These are phyloP conservation scores for Patellifolia procumbens DNA, from an alignment of 179 eudicot species.

Conservation along the genomic window DNA sequence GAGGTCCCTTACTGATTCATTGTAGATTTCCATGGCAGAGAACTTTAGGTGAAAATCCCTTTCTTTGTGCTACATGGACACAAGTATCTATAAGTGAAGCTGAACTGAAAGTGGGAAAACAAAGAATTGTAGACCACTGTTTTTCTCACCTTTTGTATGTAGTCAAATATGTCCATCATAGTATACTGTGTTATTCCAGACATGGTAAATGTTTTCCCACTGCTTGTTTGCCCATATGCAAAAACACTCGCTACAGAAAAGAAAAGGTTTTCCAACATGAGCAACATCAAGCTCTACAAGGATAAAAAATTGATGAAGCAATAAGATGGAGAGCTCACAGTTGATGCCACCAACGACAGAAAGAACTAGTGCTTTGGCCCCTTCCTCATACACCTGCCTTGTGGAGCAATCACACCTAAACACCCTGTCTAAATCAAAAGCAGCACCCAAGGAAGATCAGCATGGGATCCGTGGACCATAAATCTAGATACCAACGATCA, in stretches of 20 bases:
- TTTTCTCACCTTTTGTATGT: slow-evolving; percentile 48
- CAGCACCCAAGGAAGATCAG: slow-evolving; percentile 25
- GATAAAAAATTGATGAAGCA: not conserved
- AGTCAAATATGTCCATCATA: slow-evolving; percentile 61
- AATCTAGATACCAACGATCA: not conserved
- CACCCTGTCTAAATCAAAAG: slow-evolving; percentile 53
- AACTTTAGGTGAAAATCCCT: slow-evolving; percentile 78
- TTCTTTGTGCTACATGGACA: slow-evolving; percentile 66
- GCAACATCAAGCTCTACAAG: slow-evolving; percentile 8
- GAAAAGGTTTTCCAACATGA: slow-evolving; percentile 12
- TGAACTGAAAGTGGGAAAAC: slow-evolving; percentile 1
- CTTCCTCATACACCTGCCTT: slow-evolving; percentile 81
- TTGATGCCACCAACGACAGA: slow-evolving; percentile 82
- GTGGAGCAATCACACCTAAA: slow-evolving; percentile 55
- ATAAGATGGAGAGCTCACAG: slow-evolving; percentile 45
- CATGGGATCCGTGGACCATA: not conserved
- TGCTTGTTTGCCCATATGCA: slow-evolving; percentile 98
- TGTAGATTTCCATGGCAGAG: slow-evolving; percentile 96
- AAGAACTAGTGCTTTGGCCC: slow-evolving; percentile 82
- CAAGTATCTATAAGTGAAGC: slow-evolving; percentile 17
- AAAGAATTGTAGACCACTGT: not conserved
- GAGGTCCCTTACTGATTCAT: slow-evolving; percentile 92
- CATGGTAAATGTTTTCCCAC: slow-evolving; percentile 97
- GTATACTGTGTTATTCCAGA: slow-evolving; percentile 82
- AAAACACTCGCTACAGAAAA: slow-evolving; percentile 68